Base-by-base conservation (phyloP, 768 basidiomycete species). In the Suillus subluteus region DNA sequence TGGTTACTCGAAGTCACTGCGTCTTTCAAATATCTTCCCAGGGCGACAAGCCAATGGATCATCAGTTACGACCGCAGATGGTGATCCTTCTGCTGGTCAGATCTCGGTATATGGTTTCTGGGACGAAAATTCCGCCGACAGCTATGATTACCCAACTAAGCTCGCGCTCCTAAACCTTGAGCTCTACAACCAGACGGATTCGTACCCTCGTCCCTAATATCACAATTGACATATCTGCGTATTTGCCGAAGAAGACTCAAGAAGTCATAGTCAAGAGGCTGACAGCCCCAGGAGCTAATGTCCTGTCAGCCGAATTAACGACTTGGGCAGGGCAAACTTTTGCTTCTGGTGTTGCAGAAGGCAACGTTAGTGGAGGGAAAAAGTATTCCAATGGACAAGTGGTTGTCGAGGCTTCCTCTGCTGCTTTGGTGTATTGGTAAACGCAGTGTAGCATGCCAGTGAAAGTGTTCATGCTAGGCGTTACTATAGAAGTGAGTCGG, bases 281-380 rank as follows among this genome's bases (percentile, higher is more conserved):
- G 37, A 81, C 81, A 32, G 84, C 84, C 2, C 82, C 84, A 50
- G 84, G 84, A 13, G 82, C 84, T 16, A 82, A 86, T 71, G 75
- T 83, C 23, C 79, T 80, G 66, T 74, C 73, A 11, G 82, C 79
- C 7, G 82, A 82, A 65, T 62, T 78, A 48, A 85, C 83, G 46
- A 81, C 78, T 3, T 86, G 84, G 84, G 85, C 83, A 0, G 84
- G 86, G 1, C 85, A 85, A 70, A 80, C 75, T 18, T 86, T 81
- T 64, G 62, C 67, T 18, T 68, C 76, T 61, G 86, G 84, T 0
- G 54, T 80, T 26, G 79, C 81, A 0, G 70, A 70, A 43, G 85
- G 85, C 37, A 64, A 68, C n/a, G n/a, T n/a, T n/a, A n/a, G n/a
- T n/a, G n/a, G n/a, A n/a, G n/a, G n/a, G n/a, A n/a, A n/a, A n/a